phyloP scores from a whole-genome alignment of 768 basidiomycete species.

The Saitozyma podzolica region DNA sequence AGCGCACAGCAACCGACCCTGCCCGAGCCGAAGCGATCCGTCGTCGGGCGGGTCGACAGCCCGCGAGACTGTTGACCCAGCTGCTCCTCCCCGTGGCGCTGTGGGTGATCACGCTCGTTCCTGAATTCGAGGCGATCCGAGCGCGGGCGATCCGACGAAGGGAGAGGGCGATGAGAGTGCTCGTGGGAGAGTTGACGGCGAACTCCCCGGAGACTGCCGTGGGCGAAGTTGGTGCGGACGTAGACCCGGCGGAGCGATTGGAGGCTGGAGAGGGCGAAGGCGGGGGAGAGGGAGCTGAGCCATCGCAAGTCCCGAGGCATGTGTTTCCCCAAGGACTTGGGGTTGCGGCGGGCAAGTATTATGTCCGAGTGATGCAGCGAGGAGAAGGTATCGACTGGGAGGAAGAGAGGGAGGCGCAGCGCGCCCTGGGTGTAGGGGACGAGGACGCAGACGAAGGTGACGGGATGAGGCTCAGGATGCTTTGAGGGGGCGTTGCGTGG shows the following conservation, averaged over 20 bases:
- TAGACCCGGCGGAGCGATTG: not conserved
- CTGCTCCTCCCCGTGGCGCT: constrained; percentile 34
- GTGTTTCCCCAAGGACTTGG: constrained; percentile 30
- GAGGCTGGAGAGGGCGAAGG: not conserved
- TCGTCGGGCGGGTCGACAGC: constrained; percentile 1
- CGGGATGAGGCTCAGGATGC: not conserved
- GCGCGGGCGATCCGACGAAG: constrained; percentile 29
- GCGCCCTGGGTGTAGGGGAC: constrained; percentile 37
- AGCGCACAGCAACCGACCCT: not conserved
- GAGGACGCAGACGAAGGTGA: constrained; percentile 23
- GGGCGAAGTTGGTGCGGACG: not conserved
- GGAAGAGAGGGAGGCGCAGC: constrained; percentile 46
- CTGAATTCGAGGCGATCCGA: constrained; percentile 37
- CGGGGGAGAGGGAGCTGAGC: not conserved
- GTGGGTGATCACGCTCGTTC: constrained; percentile 45
- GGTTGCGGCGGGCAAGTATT: constrained; percentile 29
- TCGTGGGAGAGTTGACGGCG: constrained; percentile 25
- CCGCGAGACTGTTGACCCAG: constrained; percentile 28
- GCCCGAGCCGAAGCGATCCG: not conserved
- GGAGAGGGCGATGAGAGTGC: constrained; percentile 35
- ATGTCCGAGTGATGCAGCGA: constrained; percentile 29
- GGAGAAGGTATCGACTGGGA: constrained; percentile 49
- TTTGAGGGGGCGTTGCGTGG: no score
- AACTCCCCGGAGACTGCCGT: not conserved
- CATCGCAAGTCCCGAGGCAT: not conserved